Percentiles rank a stretch among this genome's conserved stretches.
Conservation (phyloP, 2,329 filamentous ascomycete species). For the Fusarium euwallaceae region DNA sequence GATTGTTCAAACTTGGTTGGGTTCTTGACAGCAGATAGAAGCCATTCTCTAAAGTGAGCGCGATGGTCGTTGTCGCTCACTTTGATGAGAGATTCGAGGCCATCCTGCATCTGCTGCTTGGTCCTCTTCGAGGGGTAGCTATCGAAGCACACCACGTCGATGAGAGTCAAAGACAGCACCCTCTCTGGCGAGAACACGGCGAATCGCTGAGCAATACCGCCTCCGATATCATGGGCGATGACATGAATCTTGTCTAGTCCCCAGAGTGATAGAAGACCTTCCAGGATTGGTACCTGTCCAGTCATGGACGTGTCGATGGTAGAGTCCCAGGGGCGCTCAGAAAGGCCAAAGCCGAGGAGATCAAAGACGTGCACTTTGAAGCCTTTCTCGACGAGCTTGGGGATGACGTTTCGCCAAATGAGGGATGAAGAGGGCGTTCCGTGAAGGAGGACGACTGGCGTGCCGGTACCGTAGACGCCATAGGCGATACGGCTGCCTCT, state of each 20-base stretch:
- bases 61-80: conserved; percentile 35
- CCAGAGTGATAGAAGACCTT: conserved; percentile 47
- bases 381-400: conserved; percentile 35
- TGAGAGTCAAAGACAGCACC: conserved; percentile 46
- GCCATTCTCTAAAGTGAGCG: conserved; percentile 47
- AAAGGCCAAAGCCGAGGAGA: conserved; percentile 50
- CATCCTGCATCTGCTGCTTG: conserved; percentile 48
- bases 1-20: conserved; percentile 30
- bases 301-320: conserved; percentile 50
- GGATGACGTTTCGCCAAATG: conserved; percentile 50
- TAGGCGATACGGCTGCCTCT: conserved; percentile 46
- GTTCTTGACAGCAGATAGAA: conserved; percentile 42
- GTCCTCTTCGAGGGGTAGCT: conserved; percentile 52
- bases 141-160: conserved; percentile 51
- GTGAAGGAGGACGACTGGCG: conserved; percentile 49
- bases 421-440: conserved; percentile 52
- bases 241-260: conserved; percentile 43
- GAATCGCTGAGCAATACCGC: conserved; percentile 49
- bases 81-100: conserved; percentile 47
- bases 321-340: conserved; percentile 49
- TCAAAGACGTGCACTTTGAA: conserved; percentile 49
- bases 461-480: conserved; percentile 43
- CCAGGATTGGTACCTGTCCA: conserved; percentile 48
- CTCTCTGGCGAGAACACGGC: conserved; percentile 38
- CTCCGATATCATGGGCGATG: conserved; percentile 50